Evolutionary conservation across 2,329 filamentous ascomycete genomes (phyloP).

Genomic region (Clarireedia paspali): DNA sequence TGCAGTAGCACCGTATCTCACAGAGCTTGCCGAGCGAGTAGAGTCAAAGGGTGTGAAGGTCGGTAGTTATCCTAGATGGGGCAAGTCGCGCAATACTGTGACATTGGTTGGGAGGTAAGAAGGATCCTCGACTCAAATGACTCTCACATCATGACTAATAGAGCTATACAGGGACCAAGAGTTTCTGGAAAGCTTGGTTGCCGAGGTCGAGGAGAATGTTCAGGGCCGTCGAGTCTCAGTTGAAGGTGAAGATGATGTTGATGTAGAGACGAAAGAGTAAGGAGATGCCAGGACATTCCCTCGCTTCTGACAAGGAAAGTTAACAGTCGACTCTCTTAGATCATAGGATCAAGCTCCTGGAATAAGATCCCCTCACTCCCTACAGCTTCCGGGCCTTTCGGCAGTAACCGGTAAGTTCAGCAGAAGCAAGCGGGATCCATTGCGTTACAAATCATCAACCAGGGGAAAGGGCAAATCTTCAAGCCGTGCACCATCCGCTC

Average conservation of each 20-base stretch:
- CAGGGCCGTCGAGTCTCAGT: conserved; percentile 60
- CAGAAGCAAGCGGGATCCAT: no score
- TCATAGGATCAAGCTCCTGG: background rate
- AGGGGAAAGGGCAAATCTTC: no score
- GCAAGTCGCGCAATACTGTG: conserved; percentile 79
- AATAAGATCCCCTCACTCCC: no score
- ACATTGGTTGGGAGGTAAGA: conserved; percentile 65
- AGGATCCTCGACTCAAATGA: background rate
- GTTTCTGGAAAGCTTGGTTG: conserved; percentile 70
- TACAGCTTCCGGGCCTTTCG: background rate
- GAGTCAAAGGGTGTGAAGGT: conserved; percentile 78
- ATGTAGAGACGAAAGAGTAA: conserved; percentile 13
- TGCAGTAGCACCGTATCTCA: conserved; percentile 73
- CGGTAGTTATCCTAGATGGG: conserved; percentile 91
- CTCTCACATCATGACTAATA: background rate
- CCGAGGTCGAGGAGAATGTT: conserved; percentile 70
- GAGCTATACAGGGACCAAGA: conserved; percentile 50
- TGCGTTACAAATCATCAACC: no score
- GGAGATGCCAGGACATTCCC: background rate
- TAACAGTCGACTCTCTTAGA: conserved; percentile 6
- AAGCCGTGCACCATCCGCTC: no score
- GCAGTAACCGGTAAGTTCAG: background rate
- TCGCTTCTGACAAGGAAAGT: background rate
- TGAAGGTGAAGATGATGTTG: conserved; percentile 63
- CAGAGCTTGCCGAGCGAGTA: conserved; percentile 66